phyloP scores from a whole-genome alignment of 331 rosid genomes.

The Stylosanthes scabra region DNA sequence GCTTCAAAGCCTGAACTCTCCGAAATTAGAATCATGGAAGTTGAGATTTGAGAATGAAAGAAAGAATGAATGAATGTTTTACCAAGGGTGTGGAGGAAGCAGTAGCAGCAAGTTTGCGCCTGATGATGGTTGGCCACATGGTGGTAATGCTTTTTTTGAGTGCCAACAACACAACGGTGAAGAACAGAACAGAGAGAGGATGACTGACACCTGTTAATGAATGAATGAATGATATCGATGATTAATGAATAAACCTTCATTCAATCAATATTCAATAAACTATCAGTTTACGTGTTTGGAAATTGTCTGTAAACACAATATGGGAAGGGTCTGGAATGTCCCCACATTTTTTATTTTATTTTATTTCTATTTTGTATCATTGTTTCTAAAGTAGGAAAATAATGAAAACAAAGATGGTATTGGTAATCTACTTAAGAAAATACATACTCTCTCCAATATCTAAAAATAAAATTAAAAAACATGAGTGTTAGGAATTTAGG shows the following conservation, averaged over 20 bases:
- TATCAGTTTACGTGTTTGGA: background rate
- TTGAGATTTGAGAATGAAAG: background rate
- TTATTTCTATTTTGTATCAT: too few species aligned
- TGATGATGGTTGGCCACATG: background rate
- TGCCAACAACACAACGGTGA: background rate
- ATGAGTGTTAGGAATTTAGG: too few species aligned
- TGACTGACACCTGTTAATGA: background rate
- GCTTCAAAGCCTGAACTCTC: slow-evolving; percentile 24
- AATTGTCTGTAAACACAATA: background rate
- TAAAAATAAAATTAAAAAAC: too few species aligned
- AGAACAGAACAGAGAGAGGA: background rate
- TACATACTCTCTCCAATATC: too few species aligned
- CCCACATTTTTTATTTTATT: background rate
- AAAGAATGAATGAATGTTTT: background rate
- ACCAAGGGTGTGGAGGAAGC: background rate
- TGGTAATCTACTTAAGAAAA: too few species aligned
- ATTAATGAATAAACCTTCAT: too few species aligned
- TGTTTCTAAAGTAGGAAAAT: too few species aligned
- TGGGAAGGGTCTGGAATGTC: background rate
- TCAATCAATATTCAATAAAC: background rate
- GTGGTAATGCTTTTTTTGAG: background rate
- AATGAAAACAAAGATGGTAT: too few species aligned
- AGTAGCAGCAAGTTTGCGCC: background rate
- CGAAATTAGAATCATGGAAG: background rate
- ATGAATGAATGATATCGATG: background rate